Percentiles rank a stretch among this genome's conserved stretches.
Evolutionary conservation across 768 basidiomycete genomes (phyloP).

Genomic region (Lactarius deliciosus): DNA sequence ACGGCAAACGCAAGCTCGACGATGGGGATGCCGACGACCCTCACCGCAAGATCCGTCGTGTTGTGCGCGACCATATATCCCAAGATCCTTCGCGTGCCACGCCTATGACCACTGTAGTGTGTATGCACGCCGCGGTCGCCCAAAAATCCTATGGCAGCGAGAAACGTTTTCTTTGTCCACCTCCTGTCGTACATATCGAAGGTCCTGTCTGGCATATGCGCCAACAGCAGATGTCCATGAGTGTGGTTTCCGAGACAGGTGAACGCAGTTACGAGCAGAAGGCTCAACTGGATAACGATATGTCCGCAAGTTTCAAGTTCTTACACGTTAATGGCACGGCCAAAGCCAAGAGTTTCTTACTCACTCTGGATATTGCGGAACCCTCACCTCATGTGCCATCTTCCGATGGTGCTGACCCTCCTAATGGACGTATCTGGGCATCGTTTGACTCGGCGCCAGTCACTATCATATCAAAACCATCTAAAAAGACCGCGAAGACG

Average conservation of each 20-base stretch:
- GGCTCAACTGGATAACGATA: slow-evolving; percentile 76
- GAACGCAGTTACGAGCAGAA: slow-evolving; percentile 85
- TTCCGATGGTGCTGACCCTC: slow-evolving; percentile 38
- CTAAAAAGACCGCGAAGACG: slow-evolving; percentile 95
- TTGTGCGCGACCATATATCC: slow-evolving; percentile 78
- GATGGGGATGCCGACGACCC: slow-evolving; percentile 57
- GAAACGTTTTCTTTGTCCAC: slow-evolving; percentile 91
- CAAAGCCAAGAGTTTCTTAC: slow-evolving; percentile 86
- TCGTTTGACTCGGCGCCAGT: slow-evolving; percentile 91
- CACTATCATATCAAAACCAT: slow-evolving; percentile 94
- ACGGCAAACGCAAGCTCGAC: slow-evolving; percentile 76
- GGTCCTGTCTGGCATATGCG: slow-evolving; percentile 86
- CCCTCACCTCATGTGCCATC: slow-evolving; percentile 53
- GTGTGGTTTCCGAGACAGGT: slow-evolving; percentile 79
- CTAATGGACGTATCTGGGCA: slow-evolving; percentile 77
- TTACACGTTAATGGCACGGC: slow-evolving; percentile 85
- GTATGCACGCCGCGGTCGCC: slow-evolving; percentile 88
- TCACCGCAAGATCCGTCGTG: slow-evolving; percentile 79
- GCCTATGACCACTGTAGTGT: slow-evolving; percentile 89
- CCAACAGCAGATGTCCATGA: slow-evolving; percentile 78
- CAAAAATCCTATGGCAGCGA: slow-evolving; percentile 97
- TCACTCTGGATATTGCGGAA: slow-evolving; percentile 82
- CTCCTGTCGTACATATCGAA: slow-evolving; percentile 90
- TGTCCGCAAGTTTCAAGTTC: slow-evolving; percentile 90
- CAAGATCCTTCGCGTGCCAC: slow-evolving; percentile 73